Base-by-base conservation (phyloP, 202 grass and related monocot genomes). In the Panicum hallii region DNA sequence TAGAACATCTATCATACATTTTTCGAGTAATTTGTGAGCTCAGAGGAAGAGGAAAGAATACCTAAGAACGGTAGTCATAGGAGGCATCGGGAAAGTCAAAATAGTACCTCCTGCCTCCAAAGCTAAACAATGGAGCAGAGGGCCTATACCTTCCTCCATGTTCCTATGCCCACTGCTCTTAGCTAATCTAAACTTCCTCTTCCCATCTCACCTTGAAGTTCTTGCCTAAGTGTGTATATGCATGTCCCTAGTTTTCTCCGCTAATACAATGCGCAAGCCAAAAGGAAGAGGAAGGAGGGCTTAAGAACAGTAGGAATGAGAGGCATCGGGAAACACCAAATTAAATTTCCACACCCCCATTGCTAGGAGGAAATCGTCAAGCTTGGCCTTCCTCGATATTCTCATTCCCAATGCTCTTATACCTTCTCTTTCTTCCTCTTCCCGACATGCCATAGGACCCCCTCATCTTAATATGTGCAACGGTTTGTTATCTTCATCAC, bases 241-340 rank as follows among this genome's bases (percentile, higher is more conserved):
- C 32, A 52, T n/a, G 12, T 28, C 4, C 2, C 10, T 70, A 10
- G 0, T 26, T 42, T 82, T 82, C 53, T 77, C 41, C 1, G 1
- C 3, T 30, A 52, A 54, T 46, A 11, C 1, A 28, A 65, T 14
- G 6, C 9, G 61, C 44, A 57, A 81, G 38, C 62, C 16, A 76
- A 69, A 75, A 87, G 79, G 70, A 75, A 77, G 63, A 64, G 85
- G 70, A 84, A 86, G 78, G 66, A 81, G 20, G 5, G 42, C 48
- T 49, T 57, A 82, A 90, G 56, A 72, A 60, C 72, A 0, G 66
- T 78, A 85, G 88, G 88, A 89, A 89, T 77, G 78, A 74, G 82
- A 85, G 47, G 78, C 87, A 58, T 72, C 19, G 55, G 71, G 54
- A 83, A 86, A 78, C 1, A 82, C 40, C 47, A 68, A 73, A 67